These are phyloP conservation scores for Coemansia sp. DNA, from an alignment of 192 early-diverging fungal species.

Conservation along the genomic window DNA sequence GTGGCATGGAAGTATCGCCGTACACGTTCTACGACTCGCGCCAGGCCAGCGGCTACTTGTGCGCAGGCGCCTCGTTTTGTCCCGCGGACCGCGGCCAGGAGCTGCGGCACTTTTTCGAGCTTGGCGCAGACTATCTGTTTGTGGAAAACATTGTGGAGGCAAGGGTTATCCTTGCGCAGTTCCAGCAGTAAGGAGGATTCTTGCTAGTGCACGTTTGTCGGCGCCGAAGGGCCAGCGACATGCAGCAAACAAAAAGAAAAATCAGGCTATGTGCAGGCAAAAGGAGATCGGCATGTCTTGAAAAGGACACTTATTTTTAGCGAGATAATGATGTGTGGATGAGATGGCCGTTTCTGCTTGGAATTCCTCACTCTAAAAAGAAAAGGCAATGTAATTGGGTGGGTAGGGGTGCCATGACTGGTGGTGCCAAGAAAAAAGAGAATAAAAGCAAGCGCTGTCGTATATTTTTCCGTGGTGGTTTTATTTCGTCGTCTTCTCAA, in stretches of 20 bases:
- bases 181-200: no score
- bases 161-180: neutral
- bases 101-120: conserved; percentile 43
- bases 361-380: neutral
- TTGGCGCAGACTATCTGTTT: conserved; percentile 53
- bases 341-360: neutral
- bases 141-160: conserved; percentile 54
- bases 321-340: no score
- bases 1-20: conserved; percentile 40
- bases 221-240: neutral
- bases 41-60: conserved; percentile 44
- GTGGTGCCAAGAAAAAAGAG: no score
- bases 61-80: conserved; percentile 26
- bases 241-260: neutral
- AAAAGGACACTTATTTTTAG: no score
- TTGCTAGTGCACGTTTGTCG: neutral
- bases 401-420: no score
- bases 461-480: no score
- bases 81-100: conserved; percentile 27
- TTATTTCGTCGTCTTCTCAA: no score
- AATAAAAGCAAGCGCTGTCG: no score
- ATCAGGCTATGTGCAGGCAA: neutral
- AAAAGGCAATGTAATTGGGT: no score
- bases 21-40: conserved; percentile 57
- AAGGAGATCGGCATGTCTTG: no score